Conservation (phyloP, 768 basidiomycete species). For the Leucogyrophana mollusca region DNA sequence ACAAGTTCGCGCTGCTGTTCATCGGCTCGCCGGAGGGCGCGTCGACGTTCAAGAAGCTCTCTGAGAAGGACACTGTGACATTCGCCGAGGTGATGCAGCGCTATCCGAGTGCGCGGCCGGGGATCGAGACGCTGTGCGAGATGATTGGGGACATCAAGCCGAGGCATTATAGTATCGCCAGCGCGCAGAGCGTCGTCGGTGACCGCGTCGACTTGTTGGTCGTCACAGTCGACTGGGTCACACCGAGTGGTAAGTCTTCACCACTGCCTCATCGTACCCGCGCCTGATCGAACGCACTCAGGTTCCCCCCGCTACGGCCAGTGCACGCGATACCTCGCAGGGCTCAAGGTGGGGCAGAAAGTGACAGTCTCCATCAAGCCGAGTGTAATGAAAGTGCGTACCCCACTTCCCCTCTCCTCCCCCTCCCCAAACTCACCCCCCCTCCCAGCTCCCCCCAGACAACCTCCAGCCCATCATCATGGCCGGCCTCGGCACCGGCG, state of each 20-base stretch:
- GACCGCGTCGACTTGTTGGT: slow-evolving; percentile 92
- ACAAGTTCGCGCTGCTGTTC: slow-evolving; percentile 82
- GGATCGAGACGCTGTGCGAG: slow-evolving; percentile 83
- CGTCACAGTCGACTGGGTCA: slow-evolving; percentile 94
- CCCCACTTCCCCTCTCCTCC: background rate
- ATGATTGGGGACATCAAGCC: slow-evolving; percentile 95
- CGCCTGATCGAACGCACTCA: slow-evolving; percentile 27
- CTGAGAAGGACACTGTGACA: slow-evolving; percentile 91
- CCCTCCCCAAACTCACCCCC: slow-evolving; percentile 10
- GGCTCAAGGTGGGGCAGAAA: slow-evolving; percentile 80
- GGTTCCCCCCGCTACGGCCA: slow-evolving; percentile 84
- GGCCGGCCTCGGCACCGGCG: slow-evolving; percentile 98
- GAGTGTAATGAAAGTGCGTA: slow-evolving; percentile 93
- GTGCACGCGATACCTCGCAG: slow-evolving; percentile 92
- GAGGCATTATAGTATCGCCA: slow-evolving; percentile 97
- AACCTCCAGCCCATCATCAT: slow-evolving; percentile 92
- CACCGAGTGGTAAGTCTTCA: slow-evolving; percentile 76
- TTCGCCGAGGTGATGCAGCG: slow-evolving; percentile 83
- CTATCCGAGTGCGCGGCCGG: slow-evolving; percentile 78
- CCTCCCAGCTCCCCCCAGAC: slow-evolving; percentile 71
- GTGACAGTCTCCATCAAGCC: slow-evolving; percentile 98
- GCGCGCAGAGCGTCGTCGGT: slow-evolving; percentile 92
- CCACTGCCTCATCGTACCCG: slow-evolving; percentile 1
- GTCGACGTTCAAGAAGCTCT: slow-evolving; percentile 91
- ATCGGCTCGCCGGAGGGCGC: slow-evolving; percentile 91